A percentile compares a stretch with the other conserved stretches of the same genome.
Evolutionary conservation across 2,329 filamentous ascomycete species (phyloP).

Genomic region (Dichotomopilus funicola): DNA sequence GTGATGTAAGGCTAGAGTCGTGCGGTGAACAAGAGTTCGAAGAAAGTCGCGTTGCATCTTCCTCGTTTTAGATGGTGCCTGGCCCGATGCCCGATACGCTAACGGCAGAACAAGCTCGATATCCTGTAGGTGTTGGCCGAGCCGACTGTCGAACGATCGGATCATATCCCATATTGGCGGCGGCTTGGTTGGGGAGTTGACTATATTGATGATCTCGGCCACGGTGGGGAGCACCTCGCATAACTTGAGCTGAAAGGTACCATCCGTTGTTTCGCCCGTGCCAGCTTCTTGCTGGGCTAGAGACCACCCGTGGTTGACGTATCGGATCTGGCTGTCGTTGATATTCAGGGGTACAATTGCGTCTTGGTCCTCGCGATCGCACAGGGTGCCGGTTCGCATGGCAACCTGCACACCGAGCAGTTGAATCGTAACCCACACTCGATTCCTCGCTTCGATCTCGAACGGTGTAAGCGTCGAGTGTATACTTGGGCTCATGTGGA

Average conservation of each 20-base stretch:
- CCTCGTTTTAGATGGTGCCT: not conserved
- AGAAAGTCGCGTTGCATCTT: not conserved
- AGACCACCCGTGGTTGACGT: not conserved
- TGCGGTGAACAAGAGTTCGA: not conserved
- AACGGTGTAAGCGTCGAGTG: not conserved
- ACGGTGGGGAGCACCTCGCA: not conserved
- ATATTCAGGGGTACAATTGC: not conserved
- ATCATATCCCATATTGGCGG: not conserved
- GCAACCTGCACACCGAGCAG: not conserved
- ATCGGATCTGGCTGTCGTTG: not conserved
- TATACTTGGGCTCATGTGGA: not conserved
- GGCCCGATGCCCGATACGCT: too few species aligned
- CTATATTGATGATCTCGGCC: not conserved
- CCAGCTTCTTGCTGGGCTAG: not conserved
- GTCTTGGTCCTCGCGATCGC: not conserved
- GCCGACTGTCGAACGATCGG: not conserved
- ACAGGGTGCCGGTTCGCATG: not conserved
- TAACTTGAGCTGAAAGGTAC: not conserved
- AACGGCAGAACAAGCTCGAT: not conserved
- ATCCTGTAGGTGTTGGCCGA: not conserved
- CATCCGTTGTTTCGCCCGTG: not conserved
- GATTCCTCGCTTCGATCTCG: not conserved
- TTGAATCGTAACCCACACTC: not conserved
- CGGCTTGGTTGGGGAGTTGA: not conserved
- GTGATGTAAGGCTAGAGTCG: too few species aligned